Evolutionary conservation across 108 stramenopile species (phyloP), one percentile per base, ranked within the genome.

Genomic region (Pseudonitzschia pungens): DNA sequence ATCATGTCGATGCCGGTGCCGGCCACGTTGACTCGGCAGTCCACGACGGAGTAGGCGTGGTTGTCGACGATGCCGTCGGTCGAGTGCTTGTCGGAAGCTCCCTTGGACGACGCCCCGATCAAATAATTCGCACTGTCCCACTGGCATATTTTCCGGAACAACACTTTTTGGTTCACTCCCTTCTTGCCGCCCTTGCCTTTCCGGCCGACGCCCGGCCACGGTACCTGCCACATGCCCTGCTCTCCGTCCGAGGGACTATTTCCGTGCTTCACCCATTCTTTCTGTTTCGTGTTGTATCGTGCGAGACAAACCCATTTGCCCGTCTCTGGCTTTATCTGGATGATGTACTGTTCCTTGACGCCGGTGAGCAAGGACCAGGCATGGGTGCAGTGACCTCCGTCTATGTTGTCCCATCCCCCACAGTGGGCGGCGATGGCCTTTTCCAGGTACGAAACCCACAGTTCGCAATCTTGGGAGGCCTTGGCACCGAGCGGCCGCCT

Each of bases 351-450:
- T 26, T 76, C 67, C 29, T 69, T 68, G 75, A 67, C 68, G 31
- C 75, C 75, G 0, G 75, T 76, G 22, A 76, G 29, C 45, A 76
- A 24, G 1, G 75, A 57, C 75, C 75, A 76, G 16, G 65, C 75
- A 76, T 76, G 75, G n/a, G 75, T 76, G 31, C 75, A 76, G 12
- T 68, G 43, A 1, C 75, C 75, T 22, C 77, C 77, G 9, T 63
- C 71, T 51, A 78, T 72, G 48, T 72, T 72, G 26, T 78, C 77
- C 77, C 77, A 78, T n/a, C 77, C 77, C 32, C 77, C 77, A 68
- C 68, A 68, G 32, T 76, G 75, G n/a, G 26, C 67, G 50, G 68
- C 75, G 29, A 68, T 32, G 9, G 75, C 75, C 59, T 76, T 76
- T 63, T 76, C 75, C 21, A 76, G 48, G 56, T 76, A 76, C 14